These are phyloP conservation scores for Pluteus cervinus DNA, from an alignment of 768 basidiomycete species.

Conservation along the genomic window DNA sequence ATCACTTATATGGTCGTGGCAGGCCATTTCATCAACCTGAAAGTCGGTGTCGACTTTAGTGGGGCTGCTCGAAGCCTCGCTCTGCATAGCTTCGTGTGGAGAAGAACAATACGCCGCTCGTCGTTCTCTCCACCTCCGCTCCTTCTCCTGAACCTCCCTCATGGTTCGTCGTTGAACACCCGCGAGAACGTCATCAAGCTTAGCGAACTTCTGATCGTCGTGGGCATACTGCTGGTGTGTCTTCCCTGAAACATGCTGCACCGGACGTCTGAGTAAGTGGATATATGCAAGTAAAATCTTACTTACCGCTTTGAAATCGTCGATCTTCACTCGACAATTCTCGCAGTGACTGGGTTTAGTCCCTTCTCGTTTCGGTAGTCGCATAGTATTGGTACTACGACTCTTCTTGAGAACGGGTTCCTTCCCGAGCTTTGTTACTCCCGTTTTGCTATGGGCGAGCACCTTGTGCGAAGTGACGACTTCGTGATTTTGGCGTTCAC, in stretches of 20 bases:
- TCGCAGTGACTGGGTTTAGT: conserved; percentile 97
- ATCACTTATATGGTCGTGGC: no score
- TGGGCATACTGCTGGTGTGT: conserved; percentile 81
- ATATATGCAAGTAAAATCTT: no score
- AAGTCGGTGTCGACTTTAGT: no score
- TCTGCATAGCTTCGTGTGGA: no score
- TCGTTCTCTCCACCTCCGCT: no score
- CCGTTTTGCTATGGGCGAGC: conserved; percentile 24
- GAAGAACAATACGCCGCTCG: no score
- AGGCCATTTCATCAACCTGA: no score
- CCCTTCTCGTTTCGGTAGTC: conserved; percentile 70
- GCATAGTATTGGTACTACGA: conserved; percentile 74
- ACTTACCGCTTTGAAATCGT: conserved; percentile 77
- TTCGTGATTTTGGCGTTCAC: conserved; percentile 54
- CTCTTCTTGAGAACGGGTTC: conserved; percentile 60
- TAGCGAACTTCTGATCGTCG: conserved; percentile 69
- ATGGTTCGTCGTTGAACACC: conserved; percentile 46
- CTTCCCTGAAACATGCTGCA: conserved; percentile 64
- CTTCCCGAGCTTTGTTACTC: conserved; percentile 64
- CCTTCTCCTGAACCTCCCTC: conserved; percentile 22
- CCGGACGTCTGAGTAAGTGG: no score
- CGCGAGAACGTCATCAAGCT: conserved; percentile 69
- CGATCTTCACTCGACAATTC: conserved; percentile 87
- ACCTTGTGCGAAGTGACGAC: conserved; percentile 61
- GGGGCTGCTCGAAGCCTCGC: no score